Evolutionary conservation across 495 filamentous ascomycete species (phyloP).

Genomic region (Gamarada debralockiae): DNA sequence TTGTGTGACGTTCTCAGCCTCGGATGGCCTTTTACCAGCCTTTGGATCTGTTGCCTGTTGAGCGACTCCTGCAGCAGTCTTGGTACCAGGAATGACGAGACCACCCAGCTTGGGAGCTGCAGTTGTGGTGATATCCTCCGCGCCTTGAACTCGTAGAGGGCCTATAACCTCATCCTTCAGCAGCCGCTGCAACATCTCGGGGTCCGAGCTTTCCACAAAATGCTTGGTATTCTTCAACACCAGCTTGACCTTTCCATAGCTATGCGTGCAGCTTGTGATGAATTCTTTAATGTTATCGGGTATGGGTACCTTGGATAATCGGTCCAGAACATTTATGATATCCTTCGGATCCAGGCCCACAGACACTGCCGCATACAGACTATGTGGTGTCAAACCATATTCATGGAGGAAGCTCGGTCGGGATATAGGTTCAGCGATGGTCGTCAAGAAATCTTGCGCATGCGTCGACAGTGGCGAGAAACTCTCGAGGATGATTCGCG

Average conservation of each 20-base stretch:
- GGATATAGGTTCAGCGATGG: slow-evolving; percentile 89
- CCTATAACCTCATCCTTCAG: slow-evolving; percentile 71
- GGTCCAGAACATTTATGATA: slow-evolving; percentile 83
- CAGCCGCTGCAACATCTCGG: slow-evolving; percentile 76
- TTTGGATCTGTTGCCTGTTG: slow-evolving; percentile 51
- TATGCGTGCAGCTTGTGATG: slow-evolving; percentile 79
- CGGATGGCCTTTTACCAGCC: slow-evolving; percentile 23
- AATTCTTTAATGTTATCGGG: slow-evolving; percentile 74
- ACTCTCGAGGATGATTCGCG: slow-evolving; percentile 90
- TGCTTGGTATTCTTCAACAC: slow-evolving; percentile 92
- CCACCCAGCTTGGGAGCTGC: slow-evolving; percentile 85
- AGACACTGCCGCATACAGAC: slow-evolving; percentile 90
- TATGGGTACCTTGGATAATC: slow-evolving; percentile 80
- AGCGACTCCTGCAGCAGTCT: slow-evolving; percentile 75
- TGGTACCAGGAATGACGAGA: slow-evolving; percentile 91
- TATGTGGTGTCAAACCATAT: slow-evolving; percentile 87
- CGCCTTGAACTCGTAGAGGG: slow-evolving; percentile 52
- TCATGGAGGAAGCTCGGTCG: slow-evolving; percentile 87
- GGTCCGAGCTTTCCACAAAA: slow-evolving; percentile 88
- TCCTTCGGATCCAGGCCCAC: slow-evolving; percentile 83
- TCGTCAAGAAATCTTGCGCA: slow-evolving; percentile 92
- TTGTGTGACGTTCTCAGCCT: slow-evolving; percentile 26
- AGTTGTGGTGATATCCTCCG: slow-evolving; percentile 69
- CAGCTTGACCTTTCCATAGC: slow-evolving; percentile 92
- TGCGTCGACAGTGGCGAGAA: slow-evolving; percentile 81